These are phyloP conservation scores for Huntiella moniliformis DNA, from an alignment of 2,329 filamentous ascomycete species.

Conservation along the genomic window DNA sequence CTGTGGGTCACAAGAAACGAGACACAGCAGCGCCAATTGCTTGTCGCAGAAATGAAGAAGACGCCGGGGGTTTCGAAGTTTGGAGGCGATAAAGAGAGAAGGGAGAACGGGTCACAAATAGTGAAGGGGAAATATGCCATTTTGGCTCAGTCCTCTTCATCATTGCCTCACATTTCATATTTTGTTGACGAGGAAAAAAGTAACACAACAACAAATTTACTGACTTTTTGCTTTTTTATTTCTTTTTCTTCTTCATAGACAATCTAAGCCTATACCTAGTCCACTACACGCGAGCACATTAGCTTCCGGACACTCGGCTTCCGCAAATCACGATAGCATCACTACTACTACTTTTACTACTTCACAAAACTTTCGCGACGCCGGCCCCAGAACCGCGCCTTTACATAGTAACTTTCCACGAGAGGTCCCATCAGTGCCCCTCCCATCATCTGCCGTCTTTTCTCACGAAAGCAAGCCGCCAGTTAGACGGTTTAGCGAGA, in stretches of 20 bases:
- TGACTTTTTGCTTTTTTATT: neutral
- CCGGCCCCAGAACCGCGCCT: conserved; percentile 7
- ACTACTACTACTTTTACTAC: neutral
- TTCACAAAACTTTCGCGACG: conserved; percentile 4
- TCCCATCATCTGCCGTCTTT: neutral
- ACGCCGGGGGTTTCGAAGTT: no score
- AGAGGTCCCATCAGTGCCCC: neutral
- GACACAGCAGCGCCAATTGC: no score
- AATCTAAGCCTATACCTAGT: conserved; percentile 8
- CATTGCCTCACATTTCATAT: neutral
- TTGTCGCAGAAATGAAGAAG: no score
- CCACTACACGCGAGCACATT: conserved; percentile 9
- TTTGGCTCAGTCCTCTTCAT: neutral
- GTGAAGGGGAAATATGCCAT: neutral
- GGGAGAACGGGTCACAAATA: no score
- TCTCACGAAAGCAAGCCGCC: no score
- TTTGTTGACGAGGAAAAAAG: neutral
- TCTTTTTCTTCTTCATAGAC: neutral
- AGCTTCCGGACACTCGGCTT: neutral
- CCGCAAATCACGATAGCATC: neutral
- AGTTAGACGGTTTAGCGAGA: no score
- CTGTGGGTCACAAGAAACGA: no score
- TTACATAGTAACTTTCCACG: conserved; percentile 1
- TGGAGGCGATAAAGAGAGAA: no score
- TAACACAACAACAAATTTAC: neutral